These are phyloP conservation scores for Xylariaceae sp. DNA, from an alignment of 2,329 filamentous ascomycete species.

Conservation along the genomic window DNA sequence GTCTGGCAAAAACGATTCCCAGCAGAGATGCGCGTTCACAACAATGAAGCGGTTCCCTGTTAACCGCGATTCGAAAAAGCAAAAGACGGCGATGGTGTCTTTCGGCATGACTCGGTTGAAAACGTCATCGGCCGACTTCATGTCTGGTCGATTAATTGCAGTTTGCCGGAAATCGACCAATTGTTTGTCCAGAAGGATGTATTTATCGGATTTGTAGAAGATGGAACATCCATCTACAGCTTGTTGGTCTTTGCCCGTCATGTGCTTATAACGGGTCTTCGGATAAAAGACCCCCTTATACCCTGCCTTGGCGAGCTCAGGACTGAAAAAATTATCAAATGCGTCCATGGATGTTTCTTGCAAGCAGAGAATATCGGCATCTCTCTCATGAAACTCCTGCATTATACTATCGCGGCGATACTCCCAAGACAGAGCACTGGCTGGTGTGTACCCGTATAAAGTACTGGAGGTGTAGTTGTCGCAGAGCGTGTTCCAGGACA, in stretches of 20 bases:
- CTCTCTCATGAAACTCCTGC: conserved; percentile 70
- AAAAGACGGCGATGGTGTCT: conserved; percentile 90
- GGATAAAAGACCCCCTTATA: conserved; percentile 95
- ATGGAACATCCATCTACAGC: conserved; percentile 94
- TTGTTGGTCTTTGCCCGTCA: conserved; percentile 83
- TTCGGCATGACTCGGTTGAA: conserved; percentile 99
- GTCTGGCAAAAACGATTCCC: conserved; percentile 86
- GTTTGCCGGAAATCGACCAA: conserved; percentile 87
- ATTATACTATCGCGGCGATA: conserved; percentile 79
- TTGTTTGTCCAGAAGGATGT: conserved; percentile 88
- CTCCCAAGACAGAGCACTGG: conserved; percentile 77
- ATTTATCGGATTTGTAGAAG: conserved; percentile 95
- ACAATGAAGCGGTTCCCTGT: conserved; percentile 91
- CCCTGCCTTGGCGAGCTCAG: conserved; percentile 77
- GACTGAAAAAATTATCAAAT: conserved; percentile 86
- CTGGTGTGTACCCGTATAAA: conserved; percentile 87
- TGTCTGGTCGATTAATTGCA: conserved; percentile 90
- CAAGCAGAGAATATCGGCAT: conserved; percentile 86
- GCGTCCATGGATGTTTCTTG: conserved; percentile 92
- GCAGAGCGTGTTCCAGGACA: conserved; percentile 95
- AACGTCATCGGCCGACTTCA: conserved; percentile 95
- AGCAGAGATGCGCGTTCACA: conserved; percentile 90
- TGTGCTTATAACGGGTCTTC: conserved; percentile 83
- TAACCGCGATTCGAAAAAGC: conserved; percentile 85
- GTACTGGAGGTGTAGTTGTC: conserved; percentile 84